phyloP scores from a whole-genome alignment of 768 basidiomycete species.

The Amanita fuliginea region DNA sequence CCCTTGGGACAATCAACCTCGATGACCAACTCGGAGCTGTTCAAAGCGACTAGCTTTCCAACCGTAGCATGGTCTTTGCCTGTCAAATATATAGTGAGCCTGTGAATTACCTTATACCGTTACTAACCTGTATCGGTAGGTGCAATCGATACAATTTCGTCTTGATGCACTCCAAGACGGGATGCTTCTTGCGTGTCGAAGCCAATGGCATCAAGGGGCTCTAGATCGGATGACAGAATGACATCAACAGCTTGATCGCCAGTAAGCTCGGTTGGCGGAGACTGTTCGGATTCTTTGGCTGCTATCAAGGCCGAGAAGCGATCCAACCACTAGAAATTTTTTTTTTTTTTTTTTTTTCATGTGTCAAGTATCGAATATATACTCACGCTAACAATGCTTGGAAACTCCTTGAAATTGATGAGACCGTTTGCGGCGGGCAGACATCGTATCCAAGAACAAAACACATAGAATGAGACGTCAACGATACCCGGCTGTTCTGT shows the following conservation, averaged over 20 bases:
- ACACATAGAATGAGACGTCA: constrained; percentile 42
- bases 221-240: constrained; percentile 25
- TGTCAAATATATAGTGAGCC: constrained; percentile 8
- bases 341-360: not conserved
- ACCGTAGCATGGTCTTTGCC: constrained; percentile 30
- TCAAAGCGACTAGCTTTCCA: constrained; percentile 41
- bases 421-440: constrained; percentile 25
- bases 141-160: constrained; percentile 26
- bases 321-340: constrained; percentile 36
- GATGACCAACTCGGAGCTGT: constrained; percentile 35
- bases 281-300: constrained; percentile 15
- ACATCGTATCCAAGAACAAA: constrained; percentile 30
- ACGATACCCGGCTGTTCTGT: constrained; percentile 39
- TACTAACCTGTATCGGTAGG: constrained; percentile 38
- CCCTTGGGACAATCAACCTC: constrained; percentile 32
- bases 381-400: constrained; percentile 29
- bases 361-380: not conserved
- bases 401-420: constrained; percentile 26
- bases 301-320: constrained; percentile 26
- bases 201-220: constrained; percentile 28
- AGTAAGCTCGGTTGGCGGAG: constrained; percentile 17
- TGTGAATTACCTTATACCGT: not conserved
- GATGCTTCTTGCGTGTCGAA: constrained; percentile 34
- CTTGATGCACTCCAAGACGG: constrained; percentile 26
- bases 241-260: constrained; percentile 31